Evolutionary conservation across 1,284 basidiomycete genomes (phyloP).

Genomic region (Rhizoctonia solani): DNA sequence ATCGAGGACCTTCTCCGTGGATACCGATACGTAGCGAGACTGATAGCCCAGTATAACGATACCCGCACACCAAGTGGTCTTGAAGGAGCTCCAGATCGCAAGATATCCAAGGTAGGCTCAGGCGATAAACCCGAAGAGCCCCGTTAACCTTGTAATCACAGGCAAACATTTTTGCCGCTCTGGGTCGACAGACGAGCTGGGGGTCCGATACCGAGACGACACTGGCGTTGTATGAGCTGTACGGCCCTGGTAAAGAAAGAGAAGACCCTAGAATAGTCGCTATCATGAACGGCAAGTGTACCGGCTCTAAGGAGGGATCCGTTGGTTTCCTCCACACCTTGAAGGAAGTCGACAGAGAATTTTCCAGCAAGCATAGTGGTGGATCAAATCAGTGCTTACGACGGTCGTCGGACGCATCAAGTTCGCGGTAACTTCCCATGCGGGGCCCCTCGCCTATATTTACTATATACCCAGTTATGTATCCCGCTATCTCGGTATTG

Average conservation of each 20-base stretch:
- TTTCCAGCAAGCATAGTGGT: conserved; percentile 26
- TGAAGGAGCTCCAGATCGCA: conserved; percentile 36
- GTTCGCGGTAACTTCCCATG: not conserved
- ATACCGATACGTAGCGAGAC: conserved; percentile 54
- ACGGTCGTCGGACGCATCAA: not conserved
- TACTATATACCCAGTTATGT: conserved; percentile 1
- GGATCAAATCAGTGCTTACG: conserved; percentile 2
- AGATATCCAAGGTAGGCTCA: conserved; percentile 47
- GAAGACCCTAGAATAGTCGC: conserved; percentile 56
- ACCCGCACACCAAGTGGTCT: conserved; percentile 45
- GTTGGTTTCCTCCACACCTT: conserved; percentile 54
- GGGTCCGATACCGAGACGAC: conserved; percentile 57
- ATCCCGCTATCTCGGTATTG: not conserved
- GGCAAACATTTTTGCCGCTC: conserved; percentile 55
- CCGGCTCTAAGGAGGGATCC: conserved; percentile 41
- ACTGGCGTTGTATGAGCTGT: conserved; percentile 55
- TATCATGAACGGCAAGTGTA: conserved; percentile 55
- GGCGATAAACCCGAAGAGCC: not conserved
- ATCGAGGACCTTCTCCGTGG: conserved; percentile 52
- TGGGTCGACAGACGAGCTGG: conserved; percentile 54
- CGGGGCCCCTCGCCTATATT: conserved; percentile 1
- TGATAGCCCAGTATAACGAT: conserved; percentile 52
- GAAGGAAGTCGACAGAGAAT: conserved; percentile 51
- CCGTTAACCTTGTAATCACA: not conserved
- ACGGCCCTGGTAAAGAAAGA: conserved; percentile 59